These are phyloP conservation scores for Ceratocystis variospora DNA, from an alignment of 2,329 filamentous ascomycete genomes.

Conservation along the genomic window DNA sequence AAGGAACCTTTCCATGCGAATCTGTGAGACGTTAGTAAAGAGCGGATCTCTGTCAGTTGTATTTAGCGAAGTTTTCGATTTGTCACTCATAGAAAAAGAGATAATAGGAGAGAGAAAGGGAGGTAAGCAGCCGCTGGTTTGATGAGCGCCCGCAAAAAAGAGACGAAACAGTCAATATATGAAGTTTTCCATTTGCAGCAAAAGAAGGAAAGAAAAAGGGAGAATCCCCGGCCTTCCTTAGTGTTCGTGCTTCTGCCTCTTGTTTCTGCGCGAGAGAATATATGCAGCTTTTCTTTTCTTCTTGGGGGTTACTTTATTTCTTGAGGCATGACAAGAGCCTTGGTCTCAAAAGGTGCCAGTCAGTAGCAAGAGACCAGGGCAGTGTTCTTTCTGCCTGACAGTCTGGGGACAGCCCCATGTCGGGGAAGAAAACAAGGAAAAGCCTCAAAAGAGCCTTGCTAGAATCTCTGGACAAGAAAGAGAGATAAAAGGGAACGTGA, in stretches of 20 bases:
- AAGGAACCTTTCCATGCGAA: not conserved
- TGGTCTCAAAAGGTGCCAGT: not conserved
- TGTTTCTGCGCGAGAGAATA: not conserved
- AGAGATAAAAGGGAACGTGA: not conserved
- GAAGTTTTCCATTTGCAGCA: constrained; percentile 6
- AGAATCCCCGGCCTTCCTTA: constrained; percentile 1
- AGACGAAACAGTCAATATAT: constrained; percentile 3
- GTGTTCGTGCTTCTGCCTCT: not conserved
- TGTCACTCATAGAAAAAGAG: not conserved
- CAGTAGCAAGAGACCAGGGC: too few species aligned
- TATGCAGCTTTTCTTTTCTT: not conserved
- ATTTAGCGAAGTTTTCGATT: not conserved
- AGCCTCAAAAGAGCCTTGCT: not conserved
- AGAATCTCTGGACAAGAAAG: not conserved
- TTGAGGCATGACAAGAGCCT: not conserved
- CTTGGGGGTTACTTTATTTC: not conserved
- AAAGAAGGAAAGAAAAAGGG: constrained; percentile 7
- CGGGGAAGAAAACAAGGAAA: not conserved
- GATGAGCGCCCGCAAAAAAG: not conserved
- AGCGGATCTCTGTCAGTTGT: not conserved
- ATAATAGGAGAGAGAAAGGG: not conserved
- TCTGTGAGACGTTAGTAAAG: not conserved
- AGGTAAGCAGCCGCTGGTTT: not conserved
- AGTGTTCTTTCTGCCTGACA: too few species aligned
- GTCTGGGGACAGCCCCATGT: not conserved